Evolutionary conservation across 352 stramenopile genomes (phyloP).

Genomic region (Thalassiosira livingstoniorum): DNA sequence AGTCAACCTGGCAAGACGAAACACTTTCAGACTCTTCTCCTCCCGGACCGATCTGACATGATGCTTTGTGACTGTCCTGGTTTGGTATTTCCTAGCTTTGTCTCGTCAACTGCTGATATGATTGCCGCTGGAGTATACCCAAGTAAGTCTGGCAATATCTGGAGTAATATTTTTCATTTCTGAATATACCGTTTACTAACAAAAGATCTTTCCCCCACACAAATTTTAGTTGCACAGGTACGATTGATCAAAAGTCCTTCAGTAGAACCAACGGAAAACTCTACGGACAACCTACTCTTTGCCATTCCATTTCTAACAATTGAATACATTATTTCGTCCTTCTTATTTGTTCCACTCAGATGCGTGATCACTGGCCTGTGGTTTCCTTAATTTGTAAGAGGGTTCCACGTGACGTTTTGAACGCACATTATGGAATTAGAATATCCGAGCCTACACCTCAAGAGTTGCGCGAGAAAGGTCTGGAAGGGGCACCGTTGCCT

Average conservation of each 20-base stretch:
- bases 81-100: conserved; percentile 99
- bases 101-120: conserved; percentile 98
- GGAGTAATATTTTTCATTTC: no score
- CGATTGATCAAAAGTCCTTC: no score
- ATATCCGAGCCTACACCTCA: conserved; percentile 81
- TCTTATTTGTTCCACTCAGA: no score
- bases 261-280: no score
- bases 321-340: no score
- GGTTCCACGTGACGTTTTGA: conserved; percentile 94
- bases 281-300: no score
- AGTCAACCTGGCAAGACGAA: conserved; percentile 99
- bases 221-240: no score
- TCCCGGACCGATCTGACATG: conserved; percentile 91
- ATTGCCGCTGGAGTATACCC: conserved; percentile 98
- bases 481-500: conserved; percentile 60
- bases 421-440: conserved; percentile 96
- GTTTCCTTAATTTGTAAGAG: conserved; percentile 94
- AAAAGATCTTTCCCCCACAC: no score
- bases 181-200: no score
- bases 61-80: conserved; percentile 99
- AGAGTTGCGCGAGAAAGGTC: conserved; percentile 67
- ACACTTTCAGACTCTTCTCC: conserved; percentile 99
- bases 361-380: conserved; percentile 95
- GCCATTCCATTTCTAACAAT: no score
- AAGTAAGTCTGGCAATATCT: no score